phyloP scores from a whole-genome alignment of 768 basidiomycete species.

The Suillus brevipes region DNA sequence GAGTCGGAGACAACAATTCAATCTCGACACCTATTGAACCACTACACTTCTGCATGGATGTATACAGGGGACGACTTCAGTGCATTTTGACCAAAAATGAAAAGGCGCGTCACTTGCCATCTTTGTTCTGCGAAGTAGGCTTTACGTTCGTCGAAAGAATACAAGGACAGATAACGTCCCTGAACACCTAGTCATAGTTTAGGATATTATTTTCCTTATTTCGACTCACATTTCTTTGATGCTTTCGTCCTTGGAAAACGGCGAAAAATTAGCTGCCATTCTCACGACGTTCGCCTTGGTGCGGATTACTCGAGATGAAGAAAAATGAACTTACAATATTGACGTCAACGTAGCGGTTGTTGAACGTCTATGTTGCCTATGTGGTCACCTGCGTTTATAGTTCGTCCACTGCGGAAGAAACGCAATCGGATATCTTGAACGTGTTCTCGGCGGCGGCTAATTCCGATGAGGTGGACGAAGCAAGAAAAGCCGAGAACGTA shows the following conservation, averaged over 20 bases:
- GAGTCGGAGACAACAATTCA: not conserved
- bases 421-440: not conserved
- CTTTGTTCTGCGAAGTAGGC: not conserved
- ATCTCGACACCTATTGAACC: not conserved
- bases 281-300: not conserved
- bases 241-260: not conserved
- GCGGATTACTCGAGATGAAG: not conserved
- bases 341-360: not conserved
- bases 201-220: not conserved
- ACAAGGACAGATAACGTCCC: not conserved
- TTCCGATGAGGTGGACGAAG: too few relatives aligned
- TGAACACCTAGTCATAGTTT: not conserved
- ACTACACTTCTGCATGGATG: not conserved
- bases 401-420: not conserved
- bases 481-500: not conserved
- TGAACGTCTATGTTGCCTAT: not conserved
- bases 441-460: not conserved
- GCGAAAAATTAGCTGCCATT: not conserved
- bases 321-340: not conserved
- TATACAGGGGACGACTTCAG: not conserved
- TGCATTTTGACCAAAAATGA: not conserved
- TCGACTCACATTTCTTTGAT: not conserved
- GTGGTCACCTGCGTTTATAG: not conserved
- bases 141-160: not conserved
- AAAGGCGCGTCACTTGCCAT: not conserved